These are phyloP conservation scores for Dioscorea alata DNA, from an alignment of 106 monocot species.

Conservation along the genomic window DNA sequence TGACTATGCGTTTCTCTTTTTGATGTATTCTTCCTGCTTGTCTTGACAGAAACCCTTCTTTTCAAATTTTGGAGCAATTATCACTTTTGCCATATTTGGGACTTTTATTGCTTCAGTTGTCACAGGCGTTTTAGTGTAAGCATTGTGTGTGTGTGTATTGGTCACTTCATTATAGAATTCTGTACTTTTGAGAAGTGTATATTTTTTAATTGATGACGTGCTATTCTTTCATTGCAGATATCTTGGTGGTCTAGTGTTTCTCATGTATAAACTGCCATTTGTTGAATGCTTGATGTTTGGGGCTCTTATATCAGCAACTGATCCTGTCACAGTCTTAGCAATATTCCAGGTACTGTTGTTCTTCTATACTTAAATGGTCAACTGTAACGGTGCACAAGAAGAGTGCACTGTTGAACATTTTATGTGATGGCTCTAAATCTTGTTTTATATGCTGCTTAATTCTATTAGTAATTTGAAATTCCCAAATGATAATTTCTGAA, in stretches of 20 bases:
- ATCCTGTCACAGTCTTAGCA: conserved; percentile 95
- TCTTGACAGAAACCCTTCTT: conserved; percentile 92
- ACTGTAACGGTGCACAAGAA: too few relatives aligned
- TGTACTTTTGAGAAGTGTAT: background rate
- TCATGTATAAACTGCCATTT: conserved; percentile 89
- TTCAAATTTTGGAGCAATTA: conserved; percentile 97
- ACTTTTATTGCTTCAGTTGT: conserved; percentile 90
- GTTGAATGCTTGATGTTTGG: conserved; percentile 99
- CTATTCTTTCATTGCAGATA: conserved; percentile 51
- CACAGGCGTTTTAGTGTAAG: conserved; percentile 93
- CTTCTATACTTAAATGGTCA: too few relatives aligned
- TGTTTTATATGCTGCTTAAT: too few relatives aligned
- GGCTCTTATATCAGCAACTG: conserved; percentile 95
- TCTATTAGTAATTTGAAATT: too few relatives aligned
- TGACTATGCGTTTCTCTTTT: background rate
- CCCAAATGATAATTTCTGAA: too few relatives aligned
- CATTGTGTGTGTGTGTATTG: background rate
- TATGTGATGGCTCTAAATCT: too few relatives aligned
- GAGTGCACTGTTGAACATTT: too few relatives aligned
- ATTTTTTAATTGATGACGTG: background rate
- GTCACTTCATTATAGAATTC: background rate
- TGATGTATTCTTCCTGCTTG: background rate
- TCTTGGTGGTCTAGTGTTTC: conserved; percentile 77
- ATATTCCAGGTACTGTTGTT: conserved; percentile 74
- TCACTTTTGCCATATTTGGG: conserved; percentile 91